Evolutionary conservation across 2,329 filamentous ascomycete species (phyloP).

Genomic region (Pyricularia grisea): DNA sequence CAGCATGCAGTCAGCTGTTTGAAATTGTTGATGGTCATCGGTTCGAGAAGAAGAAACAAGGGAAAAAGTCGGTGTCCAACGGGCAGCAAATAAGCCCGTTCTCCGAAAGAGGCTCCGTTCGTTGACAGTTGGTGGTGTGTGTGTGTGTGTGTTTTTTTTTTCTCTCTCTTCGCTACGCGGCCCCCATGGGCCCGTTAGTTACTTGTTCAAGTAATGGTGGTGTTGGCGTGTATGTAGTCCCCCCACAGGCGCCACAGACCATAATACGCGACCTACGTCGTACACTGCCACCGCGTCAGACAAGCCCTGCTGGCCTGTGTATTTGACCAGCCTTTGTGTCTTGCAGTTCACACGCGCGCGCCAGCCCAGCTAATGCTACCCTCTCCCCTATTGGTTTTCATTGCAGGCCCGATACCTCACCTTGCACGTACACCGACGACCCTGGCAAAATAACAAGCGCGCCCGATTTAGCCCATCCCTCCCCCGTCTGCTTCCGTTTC

Average conservation of each 20-base stretch:
- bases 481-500: not conserved
- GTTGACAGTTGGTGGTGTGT: not conserved
- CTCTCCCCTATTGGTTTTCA: not conserved
- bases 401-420: not conserved
- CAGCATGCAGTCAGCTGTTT: not conserved
- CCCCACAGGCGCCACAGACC: not conserved
- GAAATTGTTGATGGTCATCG: not conserved
- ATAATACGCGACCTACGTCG: no score
- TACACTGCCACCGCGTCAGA: not conserved
- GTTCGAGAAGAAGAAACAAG: not conserved
- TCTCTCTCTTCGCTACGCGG: no score
- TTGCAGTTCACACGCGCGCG: not conserved
- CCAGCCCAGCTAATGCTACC: not conserved
- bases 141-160: no score
- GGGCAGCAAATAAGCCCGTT: not conserved
- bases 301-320: not conserved
- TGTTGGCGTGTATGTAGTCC: not conserved
- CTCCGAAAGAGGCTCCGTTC: not conserved
- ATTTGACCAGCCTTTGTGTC: not conserved
- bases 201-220: not conserved
- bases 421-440: not conserved
- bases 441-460: not conserved
- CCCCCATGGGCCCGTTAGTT: not conserved
- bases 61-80: not conserved
- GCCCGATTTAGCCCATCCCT: not conserved